Conservation (phyloP, 2,329 filamentous ascomycete genomes). For the Aspergillus sp. region DNA sequence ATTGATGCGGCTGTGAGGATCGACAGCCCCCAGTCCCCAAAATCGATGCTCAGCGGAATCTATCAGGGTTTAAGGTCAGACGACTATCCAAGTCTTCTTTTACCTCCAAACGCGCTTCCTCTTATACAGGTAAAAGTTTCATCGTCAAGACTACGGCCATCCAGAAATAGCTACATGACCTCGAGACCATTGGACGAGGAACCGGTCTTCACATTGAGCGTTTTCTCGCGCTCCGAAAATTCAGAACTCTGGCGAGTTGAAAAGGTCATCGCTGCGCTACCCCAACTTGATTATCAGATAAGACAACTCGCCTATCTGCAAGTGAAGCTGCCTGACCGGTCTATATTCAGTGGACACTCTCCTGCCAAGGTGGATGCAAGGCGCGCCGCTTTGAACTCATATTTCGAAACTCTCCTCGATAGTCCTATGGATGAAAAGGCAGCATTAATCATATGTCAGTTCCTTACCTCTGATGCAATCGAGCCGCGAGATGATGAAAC, state of each 20-base stretch:
- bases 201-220: constrained; percentile 86
- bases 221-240: constrained; percentile 68
- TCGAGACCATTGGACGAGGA: constrained; percentile 83
- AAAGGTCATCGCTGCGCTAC: constrained; percentile 80
- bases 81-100: constrained; percentile 79
- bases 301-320: constrained; percentile 72
- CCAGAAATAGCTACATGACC: constrained; percentile 78
- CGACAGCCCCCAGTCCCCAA: constrained; percentile 32
- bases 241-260: constrained; percentile 88
- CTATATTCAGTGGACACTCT: constrained; percentile 86
- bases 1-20: constrained; percentile 38
- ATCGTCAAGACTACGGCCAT: constrained; percentile 92
- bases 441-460: constrained; percentile 80
- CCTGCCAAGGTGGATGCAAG: constrained; percentile 91
- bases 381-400: constrained; percentile 74
- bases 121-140: constrained; percentile 84
- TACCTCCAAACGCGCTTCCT: constrained; percentile 84
- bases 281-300: constrained; percentile 77
- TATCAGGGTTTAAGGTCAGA: constrained; percentile 79
- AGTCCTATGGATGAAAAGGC: constrained; percentile 75
- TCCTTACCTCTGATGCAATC: constrained; percentile 70
- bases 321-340: constrained; percentile 77
- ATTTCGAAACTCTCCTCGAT: constrained; percentile 82
- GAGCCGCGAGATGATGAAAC: constrained; percentile 54
- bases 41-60: constrained; percentile 49